Base-by-base conservation (phyloP, 768 basidiomycete genomes). In the Pulveroboletus sp. region DNA sequence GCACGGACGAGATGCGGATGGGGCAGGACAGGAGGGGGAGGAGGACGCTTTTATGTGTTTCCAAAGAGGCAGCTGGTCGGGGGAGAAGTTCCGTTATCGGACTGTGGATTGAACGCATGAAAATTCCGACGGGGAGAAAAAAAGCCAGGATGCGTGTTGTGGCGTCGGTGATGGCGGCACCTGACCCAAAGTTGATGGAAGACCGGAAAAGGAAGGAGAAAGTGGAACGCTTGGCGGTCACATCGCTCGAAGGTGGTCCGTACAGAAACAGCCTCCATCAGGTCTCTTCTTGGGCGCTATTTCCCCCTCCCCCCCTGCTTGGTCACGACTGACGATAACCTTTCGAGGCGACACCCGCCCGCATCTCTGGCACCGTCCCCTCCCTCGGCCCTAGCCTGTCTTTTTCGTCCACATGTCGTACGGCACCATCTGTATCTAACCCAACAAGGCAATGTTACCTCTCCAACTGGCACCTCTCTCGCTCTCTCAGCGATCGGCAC, bases 121-220 rank as follows among this genome's bases (percentile, higher is more conserved):
- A 64, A 60, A 56, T 65, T 63, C 64, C 61, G 66, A 66, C 61
- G 61, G 58, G 49, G 60, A 44, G 52, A 42, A 50, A 39, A 52
- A 43, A 38, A 17, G 55, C 8, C 50, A 53, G 51, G 66, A 67
- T 69, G 62, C 65, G 62, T 69, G 67, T 69, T 69, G 65, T 67
- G 65, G 67, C 65, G 65, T 60, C 65, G 67, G 49, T 69, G 65
- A 69, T 66, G 67, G 65, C 59, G 62, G 58, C 62, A 64, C 57
- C 57, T 65, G 60, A 66, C 62, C 50, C 49, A 57, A 21, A 21
- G 21, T 3, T 21, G 21, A 21, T 21, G 21, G 21, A 21, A 42
- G 39, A 18, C 56, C 51, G 0, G 18, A 66, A 56, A 47, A 51
- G 59, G 65, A 17, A 60, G 45, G 39, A 26, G 51, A 8, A 4